Base-by-base conservation (phyloP, 352 stramenopile species). In the Globisporangium acanthophoron region DNA sequence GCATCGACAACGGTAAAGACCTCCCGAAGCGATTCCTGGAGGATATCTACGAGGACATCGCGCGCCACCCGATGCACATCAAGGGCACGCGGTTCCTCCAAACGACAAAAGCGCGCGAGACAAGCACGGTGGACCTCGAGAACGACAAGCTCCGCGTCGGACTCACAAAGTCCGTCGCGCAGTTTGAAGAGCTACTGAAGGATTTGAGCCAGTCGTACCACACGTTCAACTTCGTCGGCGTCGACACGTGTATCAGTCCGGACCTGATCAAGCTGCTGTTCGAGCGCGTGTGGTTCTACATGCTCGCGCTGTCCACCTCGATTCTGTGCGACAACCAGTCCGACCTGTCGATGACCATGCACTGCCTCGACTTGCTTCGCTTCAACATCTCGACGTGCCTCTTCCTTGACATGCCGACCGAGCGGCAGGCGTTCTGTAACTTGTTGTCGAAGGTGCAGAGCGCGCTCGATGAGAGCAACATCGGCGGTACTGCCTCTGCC, bases 31-130 rank as follows among this genome's bases (percentile, higher is more conserved):
- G 95, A 9, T 98, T 98, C 52, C 76, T 99, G 18, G 88, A 93
- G 53, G 73, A 85, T 16, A 97, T 99, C 51, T 99, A 99, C 78
- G 96, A 98, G 52, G 94, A 92, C 54, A 98, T 99, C 59, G 80
- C 90, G 18, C 71, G 75, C 29, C 78, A 90, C 45, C 93, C 95
- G 7, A 99, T 99, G 72, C 79, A 94, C 31, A 90, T 98, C 56
- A 92, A 91, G 52, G 82, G 79, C 2, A 88, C 76, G 59, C 70
- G 60, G 4, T 67, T 85, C 35, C 66, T 95, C 12, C 67, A 68
- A 1, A 67, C 71, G 55, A 50, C 77, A 13, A 73, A 74, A 41
- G 69, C 65, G 13, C 74, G 70, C 5, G 74, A 90, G 62, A 70
- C 67, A 1, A 80, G 58, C 39, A 52, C 76, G 45, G 53, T 71